phyloP scores from a whole-genome alignment of 768 basidiomycete genomes.

The Xanthoconium stramineum region DNA sequence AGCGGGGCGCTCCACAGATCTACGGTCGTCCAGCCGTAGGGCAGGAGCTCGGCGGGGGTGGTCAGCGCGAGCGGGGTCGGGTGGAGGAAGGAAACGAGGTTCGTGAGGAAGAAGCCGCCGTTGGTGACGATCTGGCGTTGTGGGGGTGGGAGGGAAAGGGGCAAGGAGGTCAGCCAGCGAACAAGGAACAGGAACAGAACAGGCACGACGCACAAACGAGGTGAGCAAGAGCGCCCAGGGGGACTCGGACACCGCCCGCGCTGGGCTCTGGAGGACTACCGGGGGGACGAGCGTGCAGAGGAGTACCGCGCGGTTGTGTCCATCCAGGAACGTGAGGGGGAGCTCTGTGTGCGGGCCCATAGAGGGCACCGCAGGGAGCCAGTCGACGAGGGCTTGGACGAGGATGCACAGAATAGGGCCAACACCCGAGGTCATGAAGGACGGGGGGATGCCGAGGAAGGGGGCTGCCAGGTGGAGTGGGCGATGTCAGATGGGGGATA shows the following conservation, averaged over 20 bases:
- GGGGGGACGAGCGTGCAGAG: slow-evolving; percentile 78
- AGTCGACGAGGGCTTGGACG: slow-evolving; percentile 59
- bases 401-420: slow-evolving; percentile 59
- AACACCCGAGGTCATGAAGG: slow-evolving; percentile 75
- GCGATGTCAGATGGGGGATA: not conserved
- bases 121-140: slow-evolving; percentile 61
- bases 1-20: slow-evolving; percentile 86
- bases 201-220: slow-evolving; percentile 53
- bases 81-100: slow-evolving; percentile 71
- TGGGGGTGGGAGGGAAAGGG: not conserved
- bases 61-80: slow-evolving; percentile 65
- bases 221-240: slow-evolving; percentile 76
- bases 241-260: slow-evolving; percentile 51
- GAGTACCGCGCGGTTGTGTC: slow-evolving; percentile 73
- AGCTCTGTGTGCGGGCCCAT: slow-evolving; percentile 55
- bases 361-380: slow-evolving; percentile 53
- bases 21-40: slow-evolving; percentile 81
- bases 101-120: slow-evolving; percentile 76
- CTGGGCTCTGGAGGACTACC: slow-evolving; percentile 51
- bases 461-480: slow-evolving; percentile 42
- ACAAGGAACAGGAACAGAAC: too few species aligned
- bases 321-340: slow-evolving; percentile 72
- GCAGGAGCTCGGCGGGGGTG: slow-evolving; percentile 76
- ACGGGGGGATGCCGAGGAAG: slow-evolving; percentile 62
- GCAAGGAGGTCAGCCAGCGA: too few species aligned